Percentiles rank a stretch among this genome's conserved stretches.
phyloP scores from a whole-genome alignment of 805 yeast genomes.

The Ogataea pilisensis region DNA sequence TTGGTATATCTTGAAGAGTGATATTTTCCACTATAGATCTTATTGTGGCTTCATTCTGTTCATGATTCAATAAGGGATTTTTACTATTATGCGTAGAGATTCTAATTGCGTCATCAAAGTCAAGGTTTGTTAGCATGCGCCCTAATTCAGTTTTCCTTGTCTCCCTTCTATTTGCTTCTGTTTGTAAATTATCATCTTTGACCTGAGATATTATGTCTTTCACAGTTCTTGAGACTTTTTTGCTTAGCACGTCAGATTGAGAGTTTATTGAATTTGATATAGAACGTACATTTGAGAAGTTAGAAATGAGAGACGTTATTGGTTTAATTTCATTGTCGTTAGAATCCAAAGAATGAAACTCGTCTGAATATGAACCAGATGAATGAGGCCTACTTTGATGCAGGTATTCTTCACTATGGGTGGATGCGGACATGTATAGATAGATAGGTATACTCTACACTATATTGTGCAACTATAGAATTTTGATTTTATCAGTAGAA shows the following conservation, averaged over 20 bases:
- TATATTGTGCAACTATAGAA: too few species aligned
- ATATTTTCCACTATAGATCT: slow-evolving; percentile 2
- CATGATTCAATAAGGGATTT: neutral
- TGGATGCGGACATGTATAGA: too few species aligned
- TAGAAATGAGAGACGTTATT: neutral
- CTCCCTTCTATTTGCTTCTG: slow-evolving; percentile 7
- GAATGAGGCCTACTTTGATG: neutral
- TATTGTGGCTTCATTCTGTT: slow-evolving; percentile 2
- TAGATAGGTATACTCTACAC: too few species aligned
- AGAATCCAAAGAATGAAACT: neutral
- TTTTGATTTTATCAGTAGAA: too few species aligned
- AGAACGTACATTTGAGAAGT: neutral
- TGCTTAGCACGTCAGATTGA: neutral
- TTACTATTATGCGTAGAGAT: slow-evolving; percentile 7
- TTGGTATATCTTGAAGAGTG: neutral
- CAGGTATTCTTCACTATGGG: neutral
- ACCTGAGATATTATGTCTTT: slow-evolving; percentile 9
- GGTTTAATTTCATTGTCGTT: neutral
- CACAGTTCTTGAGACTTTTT: slow-evolving; percentile 3
- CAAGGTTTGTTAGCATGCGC: slow-evolving; percentile 18
- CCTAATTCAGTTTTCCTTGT: slow-evolving; percentile 15
- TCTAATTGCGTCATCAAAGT: slow-evolving; percentile 22
- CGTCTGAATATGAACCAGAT: neutral
- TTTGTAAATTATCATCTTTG: slow-evolving; percentile 20
- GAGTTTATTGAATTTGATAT: neutral